Base-by-base conservation (phyloP, 768 basidiomycete species). In the Coprinopsis cinerea region DNA sequence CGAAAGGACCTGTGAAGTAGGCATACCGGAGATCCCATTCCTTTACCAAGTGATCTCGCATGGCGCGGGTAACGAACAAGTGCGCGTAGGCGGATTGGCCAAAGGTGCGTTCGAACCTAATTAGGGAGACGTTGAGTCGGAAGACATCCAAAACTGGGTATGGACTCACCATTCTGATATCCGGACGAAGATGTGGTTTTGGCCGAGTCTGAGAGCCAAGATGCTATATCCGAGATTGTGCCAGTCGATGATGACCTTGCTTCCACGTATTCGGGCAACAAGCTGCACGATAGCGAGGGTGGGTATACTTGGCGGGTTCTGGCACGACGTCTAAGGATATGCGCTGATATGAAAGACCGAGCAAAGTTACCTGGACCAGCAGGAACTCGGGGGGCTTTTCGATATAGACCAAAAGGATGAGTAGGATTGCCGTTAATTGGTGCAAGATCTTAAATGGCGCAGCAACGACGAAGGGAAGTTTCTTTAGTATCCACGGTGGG, bases 281-380 rank as follows among this genome's bases (percentile, higher is more conserved):
- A 92, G 64, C 75, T 88, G 88, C 2, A 89, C 91, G 17, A 98
- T 70, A 2, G 85, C 83, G 15, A 99, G 78, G 0, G 94, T 94
- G 1, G 96, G 96, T 30, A 99, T 93, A 52, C 88, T 89, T 7
- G 96, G 96, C 23, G 96, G 96, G 61, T 98, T 99, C 92, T 99
- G 28, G 42, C 23, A 36, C 15, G 22, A 10, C 9, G 35, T 51
- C 9, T 56, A 47, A 37, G 39, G 23, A 9, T 15, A 13, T 18
- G 28, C 14, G 1, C 10, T 23, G 10, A 26, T n/a, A 22, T 15
- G 1, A n/a, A 39, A 14, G 20, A 23, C 15, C 44, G 23, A 35
- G 22, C 2, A 37, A 30, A 67, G 80, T 20, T 51, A 92, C 94
- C 75, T 97, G 96, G 1, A 97, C 90, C 51, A 98, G 66, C 49